Evolutionary conservation across 495 filamentous ascomycete genomes (phyloP).

Genomic region (Hypoxylon crocopeplum): DNA sequence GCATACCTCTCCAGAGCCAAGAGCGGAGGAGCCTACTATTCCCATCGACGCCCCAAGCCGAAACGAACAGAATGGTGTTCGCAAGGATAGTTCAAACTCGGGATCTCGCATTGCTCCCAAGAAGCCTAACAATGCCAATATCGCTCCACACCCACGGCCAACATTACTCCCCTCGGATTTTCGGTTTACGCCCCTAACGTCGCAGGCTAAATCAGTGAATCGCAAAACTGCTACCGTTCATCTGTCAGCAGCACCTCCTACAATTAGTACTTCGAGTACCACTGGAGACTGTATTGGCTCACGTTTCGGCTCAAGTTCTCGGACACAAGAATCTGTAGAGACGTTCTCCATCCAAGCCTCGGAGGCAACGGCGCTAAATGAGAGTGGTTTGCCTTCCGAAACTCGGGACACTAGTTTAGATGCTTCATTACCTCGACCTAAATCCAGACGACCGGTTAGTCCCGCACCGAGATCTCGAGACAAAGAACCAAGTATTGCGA

Average conservation of each 20-base stretch:
- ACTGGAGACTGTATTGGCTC: too few species aligned
- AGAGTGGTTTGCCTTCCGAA: too few species aligned
- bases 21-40: not conserved
- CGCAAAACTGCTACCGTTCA: too few species aligned
- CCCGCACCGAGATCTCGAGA: not conserved
- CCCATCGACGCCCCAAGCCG: not conserved
- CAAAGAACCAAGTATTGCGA: not conserved
- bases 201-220: too few species aligned
- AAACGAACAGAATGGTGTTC: not conserved
- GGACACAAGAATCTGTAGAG: too few species aligned
- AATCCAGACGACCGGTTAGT: not conserved
- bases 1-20: not conserved
- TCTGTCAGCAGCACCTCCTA: too few species aligned
- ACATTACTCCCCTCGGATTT: not conserved
- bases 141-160: slow-evolving; percentile 6
- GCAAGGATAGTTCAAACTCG: not conserved
- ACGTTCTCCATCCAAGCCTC: too few species aligned
- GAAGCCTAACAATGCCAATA: not conserved
- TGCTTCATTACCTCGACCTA: not conserved
- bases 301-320: too few species aligned
- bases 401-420: not conserved
- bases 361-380: too few species aligned
- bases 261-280: too few species aligned
- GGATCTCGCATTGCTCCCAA: not conserved
- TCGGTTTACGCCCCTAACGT: not conserved